Evolutionary conservation across 129 eudicot genomes (phyloP).

Genomic region (Mikania micrantha): DNA sequence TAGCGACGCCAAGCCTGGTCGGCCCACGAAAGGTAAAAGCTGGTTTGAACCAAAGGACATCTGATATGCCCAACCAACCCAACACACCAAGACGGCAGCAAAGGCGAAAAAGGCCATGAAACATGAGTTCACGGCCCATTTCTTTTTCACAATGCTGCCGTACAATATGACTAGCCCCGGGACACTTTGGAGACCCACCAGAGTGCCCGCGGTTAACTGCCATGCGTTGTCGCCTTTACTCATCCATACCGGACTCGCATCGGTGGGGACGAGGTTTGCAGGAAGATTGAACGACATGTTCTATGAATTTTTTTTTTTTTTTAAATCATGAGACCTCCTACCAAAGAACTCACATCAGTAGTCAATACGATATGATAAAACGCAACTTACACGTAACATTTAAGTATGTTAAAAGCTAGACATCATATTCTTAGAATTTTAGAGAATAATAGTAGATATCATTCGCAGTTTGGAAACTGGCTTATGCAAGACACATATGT

Average conservation of each 20-base stretch:
- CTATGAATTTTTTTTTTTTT: not conserved
- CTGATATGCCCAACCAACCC: constrained; percentile 77
- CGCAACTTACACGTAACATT: too few relatives aligned
- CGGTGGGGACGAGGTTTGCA: constrained; percentile 21
- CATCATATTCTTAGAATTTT: not conserved
- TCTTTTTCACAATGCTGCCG: constrained; percentile 80
- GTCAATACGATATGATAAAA: too few relatives aligned
- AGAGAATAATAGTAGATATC: constrained; percentile 1
- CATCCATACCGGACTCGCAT: constrained; percentile 57
- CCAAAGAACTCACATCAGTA: too few relatives aligned
- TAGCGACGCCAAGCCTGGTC: constrained; percentile 33
- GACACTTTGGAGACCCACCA: constrained; percentile 70
- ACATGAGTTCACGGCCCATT: constrained; percentile 81
- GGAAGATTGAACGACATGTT: constrained; percentile 30
- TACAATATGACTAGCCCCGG: constrained; percentile 72
- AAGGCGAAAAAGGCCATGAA: constrained; percentile 85
- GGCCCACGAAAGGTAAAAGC: constrained; percentile 40
- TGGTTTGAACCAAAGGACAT: constrained; percentile 46
- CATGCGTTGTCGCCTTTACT: constrained; percentile 75
- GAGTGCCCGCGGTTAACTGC: constrained; percentile 63
- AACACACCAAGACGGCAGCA: constrained; percentile 62
- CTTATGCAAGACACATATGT: constrained; percentile 2
- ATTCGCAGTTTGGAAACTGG: not conserved
- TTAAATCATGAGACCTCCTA: too few relatives aligned
- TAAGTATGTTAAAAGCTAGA: too few relatives aligned